Evolutionary conservation across 768 basidiomycete species (phyloP).

Genomic region (Mycena amicta): DNA sequence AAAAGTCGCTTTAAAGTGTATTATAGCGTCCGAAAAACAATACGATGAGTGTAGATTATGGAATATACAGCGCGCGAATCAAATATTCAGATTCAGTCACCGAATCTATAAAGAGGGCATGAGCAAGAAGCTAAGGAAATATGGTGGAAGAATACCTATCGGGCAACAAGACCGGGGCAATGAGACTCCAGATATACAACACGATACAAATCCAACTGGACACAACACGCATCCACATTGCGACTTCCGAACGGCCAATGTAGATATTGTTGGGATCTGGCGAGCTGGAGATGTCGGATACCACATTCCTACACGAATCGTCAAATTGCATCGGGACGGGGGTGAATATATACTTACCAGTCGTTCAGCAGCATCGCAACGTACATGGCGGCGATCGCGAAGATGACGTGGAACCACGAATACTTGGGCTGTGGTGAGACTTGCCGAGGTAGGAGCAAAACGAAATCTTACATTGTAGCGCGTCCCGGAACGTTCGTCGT

Average conservation of each 20-base stretch:
- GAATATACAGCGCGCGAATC: too few relatives aligned
- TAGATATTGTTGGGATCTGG: constrained; percentile 73
- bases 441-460: too few relatives aligned
- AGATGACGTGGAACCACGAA: constrained; percentile 98
- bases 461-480: constrained; percentile 82
- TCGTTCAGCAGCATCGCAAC: constrained; percentile 96
- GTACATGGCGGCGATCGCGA: constrained; percentile 95
- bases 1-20: constrained; percentile 37
- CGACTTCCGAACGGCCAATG: constrained; percentile 92
- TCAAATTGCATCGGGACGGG: constrained; percentile 2
- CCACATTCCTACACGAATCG: constrained; percentile 63
- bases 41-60: too few relatives aligned
- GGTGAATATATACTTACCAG: constrained; percentile 62
- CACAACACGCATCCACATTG: constrained; percentile 99
- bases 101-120: too few relatives aligned
- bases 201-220: constrained; percentile 93
- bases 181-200: constrained; percentile 82
- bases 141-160: constrained; percentile 70
- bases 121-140: too few relatives aligned
- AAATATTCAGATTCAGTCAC: constrained; percentile 27
- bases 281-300: constrained; percentile 54
- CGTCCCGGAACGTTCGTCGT: constrained; percentile 92
- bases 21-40: constrained; percentile 1
- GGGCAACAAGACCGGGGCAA: constrained; percentile 89
- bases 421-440: constrained; percentile 56